These are phyloP conservation scores for Aspergillus nomiae DNA, from an alignment of 2,329 filamentous ascomycete genomes.

Conservation along the genomic window DNA sequence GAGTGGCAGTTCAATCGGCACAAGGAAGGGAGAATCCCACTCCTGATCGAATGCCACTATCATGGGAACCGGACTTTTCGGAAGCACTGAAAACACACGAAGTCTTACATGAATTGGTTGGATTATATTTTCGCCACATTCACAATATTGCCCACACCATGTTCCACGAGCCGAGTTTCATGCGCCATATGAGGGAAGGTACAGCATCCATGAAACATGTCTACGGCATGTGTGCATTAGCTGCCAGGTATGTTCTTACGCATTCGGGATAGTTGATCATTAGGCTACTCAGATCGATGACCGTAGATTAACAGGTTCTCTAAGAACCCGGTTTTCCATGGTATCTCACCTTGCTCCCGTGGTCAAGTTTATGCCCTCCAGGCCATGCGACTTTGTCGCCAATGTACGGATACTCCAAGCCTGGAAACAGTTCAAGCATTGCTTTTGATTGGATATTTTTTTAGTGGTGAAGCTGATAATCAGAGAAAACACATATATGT, in stretches of 20 bases:
- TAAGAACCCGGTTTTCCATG: conserved; percentile 13
- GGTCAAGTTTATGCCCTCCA: conserved; percentile 16
- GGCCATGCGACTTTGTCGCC: conserved; percentile 16
- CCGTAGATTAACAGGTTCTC: conserved; percentile 17
- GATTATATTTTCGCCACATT: conserved; percentile 24
- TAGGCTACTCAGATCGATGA: background rate
- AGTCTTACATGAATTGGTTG: conserved; percentile 18
- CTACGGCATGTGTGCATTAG: conserved; percentile 25
- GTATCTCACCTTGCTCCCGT: conserved; percentile 15
- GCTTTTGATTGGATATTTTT: conserved; percentile 21
- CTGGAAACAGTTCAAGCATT: conserved; percentile 22
- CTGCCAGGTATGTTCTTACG: conserved; percentile 19
- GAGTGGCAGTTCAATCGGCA: background rate
- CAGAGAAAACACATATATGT: conserved; percentile 25
- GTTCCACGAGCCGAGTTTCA: conserved; percentile 24
- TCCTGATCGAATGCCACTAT: background rate
- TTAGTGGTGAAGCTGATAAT: conserved; percentile 20
- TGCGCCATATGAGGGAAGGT: conserved; percentile 19
- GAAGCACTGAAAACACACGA: conserved; percentile 8
- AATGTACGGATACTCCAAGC: conserved; percentile 16
- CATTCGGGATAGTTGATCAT: background rate
- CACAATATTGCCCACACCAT: conserved; percentile 27
- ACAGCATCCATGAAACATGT: conserved; percentile 19
- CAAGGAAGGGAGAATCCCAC: background rate
- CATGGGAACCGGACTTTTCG: background rate